phyloP scores from a whole-genome alignment of 176 grass and related monocot species.

The Canna indica region DNA sequence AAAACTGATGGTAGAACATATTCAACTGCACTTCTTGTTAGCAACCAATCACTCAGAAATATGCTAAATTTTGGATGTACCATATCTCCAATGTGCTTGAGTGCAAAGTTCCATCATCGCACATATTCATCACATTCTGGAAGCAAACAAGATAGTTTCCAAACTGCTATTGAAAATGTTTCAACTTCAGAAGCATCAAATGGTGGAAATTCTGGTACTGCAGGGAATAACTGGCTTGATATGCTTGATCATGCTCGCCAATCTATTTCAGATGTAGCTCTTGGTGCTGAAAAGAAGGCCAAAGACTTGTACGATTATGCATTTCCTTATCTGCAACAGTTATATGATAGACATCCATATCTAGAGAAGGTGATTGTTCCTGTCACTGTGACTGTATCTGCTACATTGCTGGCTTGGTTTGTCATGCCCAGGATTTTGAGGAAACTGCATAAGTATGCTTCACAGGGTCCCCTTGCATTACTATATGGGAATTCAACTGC shows the following conservation, averaged over 20 bases:
- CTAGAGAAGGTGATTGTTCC: conserved; percentile 75
- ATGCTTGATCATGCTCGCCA: conserved; percentile 44
- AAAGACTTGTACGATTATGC: conserved; percentile 53
- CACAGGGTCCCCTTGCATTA: conserved; percentile 43
- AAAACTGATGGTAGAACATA: conserved; percentile 1
- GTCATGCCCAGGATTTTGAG: conserved; percentile 76
- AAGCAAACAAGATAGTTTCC: conserved; percentile 25
- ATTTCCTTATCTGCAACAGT: conserved; percentile 51
- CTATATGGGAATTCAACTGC: conserved; percentile 40
- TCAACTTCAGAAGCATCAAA: conserved; percentile 30
- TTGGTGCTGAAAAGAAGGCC: conserved; percentile 44
- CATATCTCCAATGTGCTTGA: conserved; percentile 19
- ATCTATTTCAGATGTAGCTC: conserved; percentile 40
- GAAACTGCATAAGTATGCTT: conserved; percentile 68
- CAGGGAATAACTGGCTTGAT: conserved; percentile 40
- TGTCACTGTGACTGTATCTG: conserved; percentile 51
- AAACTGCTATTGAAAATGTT: conserved; percentile 15
- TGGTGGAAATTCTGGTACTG: conserved; percentile 20
- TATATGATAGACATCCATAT: conserved; percentile 61
- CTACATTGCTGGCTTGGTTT: conserved; percentile 69
- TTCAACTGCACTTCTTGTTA: neutral
- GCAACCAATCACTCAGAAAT: neutral
- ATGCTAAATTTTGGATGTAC: neutral
- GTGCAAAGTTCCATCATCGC: conserved; percentile 16
- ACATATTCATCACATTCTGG: conserved; percentile 45